Evolutionary conservation across 495 filamentous ascomycete genomes (phyloP).

Genomic region (Thozetella sp.): DNA sequence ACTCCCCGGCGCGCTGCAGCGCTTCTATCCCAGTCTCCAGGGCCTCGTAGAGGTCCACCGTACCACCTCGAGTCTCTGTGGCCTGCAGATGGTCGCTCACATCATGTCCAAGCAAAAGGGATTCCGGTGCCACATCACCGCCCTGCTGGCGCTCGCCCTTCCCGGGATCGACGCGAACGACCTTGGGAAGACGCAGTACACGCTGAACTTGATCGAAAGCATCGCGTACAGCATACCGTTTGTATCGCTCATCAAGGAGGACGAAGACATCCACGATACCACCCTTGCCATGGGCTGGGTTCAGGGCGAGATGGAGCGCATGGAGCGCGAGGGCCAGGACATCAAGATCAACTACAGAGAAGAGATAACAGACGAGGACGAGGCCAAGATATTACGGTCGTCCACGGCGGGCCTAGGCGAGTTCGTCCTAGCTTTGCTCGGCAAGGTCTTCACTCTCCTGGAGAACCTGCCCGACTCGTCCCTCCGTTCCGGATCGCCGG

Average conservation of each 20-base stretch:
- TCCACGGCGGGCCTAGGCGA: constrained; percentile 93
- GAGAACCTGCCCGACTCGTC: constrained; percentile 94
- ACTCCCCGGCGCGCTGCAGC: constrained; percentile 88
- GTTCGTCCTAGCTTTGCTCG: constrained; percentile 86
- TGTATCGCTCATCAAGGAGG: constrained; percentile 72
- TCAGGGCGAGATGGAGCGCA: constrained; percentile 85
- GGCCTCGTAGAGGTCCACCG: constrained; percentile 96
- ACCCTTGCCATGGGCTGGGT: constrained; percentile 93
- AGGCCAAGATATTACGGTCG: constrained; percentile 90
- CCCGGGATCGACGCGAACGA: constrained; percentile 98
- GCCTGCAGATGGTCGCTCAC: constrained; percentile 85
- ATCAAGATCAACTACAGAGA: constrained; percentile 83
- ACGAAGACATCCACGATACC: constrained; percentile 70
- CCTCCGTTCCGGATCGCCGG: constrained; percentile 85
- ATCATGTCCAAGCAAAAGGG: constrained; percentile 90
- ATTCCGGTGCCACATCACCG: constrained; percentile 93
- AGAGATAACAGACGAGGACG: constrained; percentile 81
- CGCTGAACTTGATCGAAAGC: constrained; percentile 90
- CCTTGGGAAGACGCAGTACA: constrained; percentile 92
- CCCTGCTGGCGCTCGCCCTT: constrained; percentile 84
- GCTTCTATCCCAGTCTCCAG: constrained; percentile 96
- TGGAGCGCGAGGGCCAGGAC: constrained; percentile 85
- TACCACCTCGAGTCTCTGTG: constrained; percentile 89
- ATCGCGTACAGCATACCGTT: constrained; percentile 96
- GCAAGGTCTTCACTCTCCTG: constrained; percentile 90